phyloP scores from a whole-genome alignment of 768 basidiomycete species.

The Lentinula detonsa region DNA sequence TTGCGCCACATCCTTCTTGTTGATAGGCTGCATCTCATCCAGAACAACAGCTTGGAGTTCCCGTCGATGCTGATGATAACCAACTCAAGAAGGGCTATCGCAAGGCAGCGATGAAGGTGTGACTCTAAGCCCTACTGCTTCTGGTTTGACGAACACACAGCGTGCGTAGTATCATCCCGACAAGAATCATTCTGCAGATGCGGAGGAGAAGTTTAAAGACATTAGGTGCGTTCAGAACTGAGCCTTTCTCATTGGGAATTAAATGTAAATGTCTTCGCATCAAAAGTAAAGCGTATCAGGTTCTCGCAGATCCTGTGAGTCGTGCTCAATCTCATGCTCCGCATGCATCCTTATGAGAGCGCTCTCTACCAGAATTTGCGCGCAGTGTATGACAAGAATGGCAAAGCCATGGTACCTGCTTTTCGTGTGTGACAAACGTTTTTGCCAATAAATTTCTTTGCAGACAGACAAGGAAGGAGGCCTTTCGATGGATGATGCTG shows the following conservation, averaged over 20 bases:
- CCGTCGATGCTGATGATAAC: constrained; percentile 68
- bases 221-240: constrained; percentile 57
- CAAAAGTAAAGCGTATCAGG: constrained; percentile 88
- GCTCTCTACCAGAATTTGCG: constrained; percentile 57
- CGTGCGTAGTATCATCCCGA: constrained; percentile 80
- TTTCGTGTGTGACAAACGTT: not conserved
- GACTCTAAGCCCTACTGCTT: constrained; percentile 2
- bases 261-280: not conserved
- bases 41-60: constrained; percentile 54
- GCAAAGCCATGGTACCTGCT: constrained; percentile 65
- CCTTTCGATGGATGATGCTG: constrained; percentile 82
- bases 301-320: constrained; percentile 77
- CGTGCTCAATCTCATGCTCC: constrained; percentile 5
- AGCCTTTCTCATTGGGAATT: not conserved
- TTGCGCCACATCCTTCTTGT: not conserved
- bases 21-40: not conserved
- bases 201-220: constrained; percentile 95
- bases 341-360: not conserved
- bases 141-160: not conserved
- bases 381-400: constrained; percentile 92
- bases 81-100: constrained; percentile 93
- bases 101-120: constrained; percentile 88
- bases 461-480: constrained; percentile 77
- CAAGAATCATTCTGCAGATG: constrained; percentile 90
- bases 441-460: not conserved